Evolutionary conservation across 2,329 filamentous ascomycete genomes (phyloP), one percentile per base, ranked within the genome.

Genomic region (Apiospora saccharicola): DNA sequence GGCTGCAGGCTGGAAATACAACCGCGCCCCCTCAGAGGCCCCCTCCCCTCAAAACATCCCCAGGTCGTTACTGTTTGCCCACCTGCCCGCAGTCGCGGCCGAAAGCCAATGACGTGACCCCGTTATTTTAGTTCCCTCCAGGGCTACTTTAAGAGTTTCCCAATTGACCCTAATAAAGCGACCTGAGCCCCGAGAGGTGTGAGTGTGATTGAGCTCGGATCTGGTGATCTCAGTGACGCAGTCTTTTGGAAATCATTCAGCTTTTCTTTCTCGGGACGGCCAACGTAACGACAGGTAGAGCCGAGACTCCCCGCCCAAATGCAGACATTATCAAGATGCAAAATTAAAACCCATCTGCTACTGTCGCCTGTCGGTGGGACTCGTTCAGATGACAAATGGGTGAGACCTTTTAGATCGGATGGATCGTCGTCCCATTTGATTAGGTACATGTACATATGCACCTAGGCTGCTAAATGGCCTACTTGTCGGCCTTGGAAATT

Each of bases 371-470:
- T 41, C 34, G 30, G 57, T 64, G 57, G 57, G 57, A 64, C 57
- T 64, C 14, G 16, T 61, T 64, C 57, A 41, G 34, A 64, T 41
- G 57, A 64, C 57, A 37, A 64, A 64, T 37, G 34, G 10, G 4
- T n/a, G 57, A 64, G 57, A 64, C 57, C 14, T 64, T 64, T 64
- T 41, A 64, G 57, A 64, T 41, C 57, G 57, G 57, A 64, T 64
- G 57, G 57, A 64, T 41, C 57, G 57, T 64, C 57, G 57, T 64
- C 57, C 57, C 57, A 64, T 64, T 64, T 64, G 57, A 64, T 41
- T 64, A 64, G 57, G 57, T 64, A 41, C 57, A 64, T 64, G 57
- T 64, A 64, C 57, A 64, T 64, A 64, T 64, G 57, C 30, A 64
- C 57, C 57, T 64, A 64, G 41, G 22, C 34, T 41, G 57, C 34